A percentile compares a stretch with the other conserved stretches of the same genome.
Evolutionary conservation across 257 asterid genomes (phyloP).

Genomic region (Petunia secreta): DNA sequence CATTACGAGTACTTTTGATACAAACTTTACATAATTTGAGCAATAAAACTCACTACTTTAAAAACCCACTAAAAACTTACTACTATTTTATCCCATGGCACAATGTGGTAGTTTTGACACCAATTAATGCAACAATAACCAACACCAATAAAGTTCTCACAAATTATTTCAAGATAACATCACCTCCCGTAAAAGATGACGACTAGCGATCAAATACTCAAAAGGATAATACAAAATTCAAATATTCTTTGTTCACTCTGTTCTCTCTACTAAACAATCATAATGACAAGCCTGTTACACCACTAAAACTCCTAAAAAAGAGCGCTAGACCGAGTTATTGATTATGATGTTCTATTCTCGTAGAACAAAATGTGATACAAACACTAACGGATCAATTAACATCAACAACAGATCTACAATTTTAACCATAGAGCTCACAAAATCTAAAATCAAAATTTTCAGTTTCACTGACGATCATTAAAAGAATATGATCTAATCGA

Average conservation of each 20-base stretch:
- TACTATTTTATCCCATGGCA: background rate
- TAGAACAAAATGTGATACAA: background rate
- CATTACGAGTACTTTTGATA: background rate
- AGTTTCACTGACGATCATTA: background rate
- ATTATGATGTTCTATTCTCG: no score
- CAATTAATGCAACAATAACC: background rate
- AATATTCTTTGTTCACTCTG: background rate
- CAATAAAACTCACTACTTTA: background rate
- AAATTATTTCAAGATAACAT: background rate
- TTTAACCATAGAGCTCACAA: background rate
- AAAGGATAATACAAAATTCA: background rate
- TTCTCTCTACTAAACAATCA: background rate
- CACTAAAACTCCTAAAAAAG: background rate
- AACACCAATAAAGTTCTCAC: background rate
- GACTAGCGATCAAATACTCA: background rate
- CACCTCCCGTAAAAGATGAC: background rate
- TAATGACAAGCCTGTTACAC: background rate
- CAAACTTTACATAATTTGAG: background rate
- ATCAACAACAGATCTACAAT: background rate
- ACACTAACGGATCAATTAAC: slow-evolving; percentile 16
- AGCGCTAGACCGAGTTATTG: no score
- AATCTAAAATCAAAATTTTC: background rate
- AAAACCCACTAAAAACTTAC: background rate
- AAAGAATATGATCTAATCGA: slow-evolving; percentile 2
- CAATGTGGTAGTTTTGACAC: background rate